Conservation (phyloP, 2,329 filamentous ascomycete genomes). For the Clonostachys sp. region DNA sequence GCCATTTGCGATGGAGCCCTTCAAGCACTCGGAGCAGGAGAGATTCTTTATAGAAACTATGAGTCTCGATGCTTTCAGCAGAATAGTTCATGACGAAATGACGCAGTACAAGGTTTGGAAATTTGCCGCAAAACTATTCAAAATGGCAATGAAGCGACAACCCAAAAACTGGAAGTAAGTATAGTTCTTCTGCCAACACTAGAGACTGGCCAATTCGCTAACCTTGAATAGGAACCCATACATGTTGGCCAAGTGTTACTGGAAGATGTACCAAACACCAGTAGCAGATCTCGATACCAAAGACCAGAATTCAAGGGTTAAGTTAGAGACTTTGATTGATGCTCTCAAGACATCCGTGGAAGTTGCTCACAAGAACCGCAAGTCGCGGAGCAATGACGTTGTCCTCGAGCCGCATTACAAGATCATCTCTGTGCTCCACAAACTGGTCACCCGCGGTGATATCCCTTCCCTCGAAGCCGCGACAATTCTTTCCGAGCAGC, state of each 20-base stretch:
- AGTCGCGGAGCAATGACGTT: conserved; percentile 62
- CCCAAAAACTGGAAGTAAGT: conserved; percentile 54
- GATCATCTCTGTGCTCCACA: conserved; percentile 76
- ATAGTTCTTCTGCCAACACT: too few relatives aligned
- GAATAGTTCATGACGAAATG: conserved; percentile 51
- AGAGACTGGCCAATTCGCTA: conserved; percentile 7
- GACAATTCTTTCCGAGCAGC: conserved; percentile 49
- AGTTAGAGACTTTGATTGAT: conserved; percentile 33
- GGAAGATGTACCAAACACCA: conserved; percentile 57
- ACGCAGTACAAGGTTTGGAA: conserved; percentile 58
- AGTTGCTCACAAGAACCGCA: conserved; percentile 39
- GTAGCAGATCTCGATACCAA: conserved; percentile 34
- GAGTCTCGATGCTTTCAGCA: conserved; percentile 45
- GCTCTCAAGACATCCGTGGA: conserved; percentile 46
- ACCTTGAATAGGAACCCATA: conserved; percentile 42
- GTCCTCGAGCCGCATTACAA: conserved; percentile 93
- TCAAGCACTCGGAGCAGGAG: conserved; percentile 51
- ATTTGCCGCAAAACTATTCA: conserved; percentile 51
- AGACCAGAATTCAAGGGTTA: conserved; percentile 26
- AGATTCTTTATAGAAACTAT: conserved; percentile 49
- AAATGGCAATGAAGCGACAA: conserved; percentile 47
- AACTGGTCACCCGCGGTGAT: conserved; percentile 61
- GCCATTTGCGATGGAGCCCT: conserved; percentile 59
- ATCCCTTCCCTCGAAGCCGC: conserved; percentile 42
- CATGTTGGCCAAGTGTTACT: conserved; percentile 58